phyloP scores from a whole-genome alignment of 2,329 filamentous ascomycete genomes.

The Magnaporthiopsis rhizophila region DNA sequence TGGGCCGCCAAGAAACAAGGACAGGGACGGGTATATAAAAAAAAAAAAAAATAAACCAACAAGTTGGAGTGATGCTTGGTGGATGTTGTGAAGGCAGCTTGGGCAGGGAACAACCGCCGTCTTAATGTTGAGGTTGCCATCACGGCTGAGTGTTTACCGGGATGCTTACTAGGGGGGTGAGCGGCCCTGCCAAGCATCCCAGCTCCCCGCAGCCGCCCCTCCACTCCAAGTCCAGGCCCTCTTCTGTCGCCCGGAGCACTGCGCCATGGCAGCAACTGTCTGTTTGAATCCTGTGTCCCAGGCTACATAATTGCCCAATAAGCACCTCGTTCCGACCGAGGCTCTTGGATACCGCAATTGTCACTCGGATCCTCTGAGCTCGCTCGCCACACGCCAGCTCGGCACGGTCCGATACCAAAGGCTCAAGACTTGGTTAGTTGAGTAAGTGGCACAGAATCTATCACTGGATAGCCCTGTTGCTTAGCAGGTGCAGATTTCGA shows the following conservation, averaged over 20 bases:
- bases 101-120: background rate
- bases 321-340: background rate
- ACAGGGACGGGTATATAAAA: background rate
- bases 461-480: background rate
- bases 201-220: background rate
- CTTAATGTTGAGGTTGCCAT: background rate
- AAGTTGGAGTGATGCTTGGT: background rate
- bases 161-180: background rate
- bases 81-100: background rate
- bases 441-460: background rate
- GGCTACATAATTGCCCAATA: background rate
- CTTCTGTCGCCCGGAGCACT: background rate
- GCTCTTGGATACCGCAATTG: background rate
- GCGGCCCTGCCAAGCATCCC: background rate
- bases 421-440: background rate
- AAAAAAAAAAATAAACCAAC: background rate
- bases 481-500: background rate
- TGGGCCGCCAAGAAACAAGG: background rate
- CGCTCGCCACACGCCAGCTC: background rate
- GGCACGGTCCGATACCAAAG: background rate
- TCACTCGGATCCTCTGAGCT: background rate
- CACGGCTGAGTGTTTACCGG: background rate
- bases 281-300: background rate
- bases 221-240: background rate
- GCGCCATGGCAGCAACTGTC: background rate